Evolutionary conservation across 1,139 yeast species (phyloP), one percentile per base, ranked within the genome.

Genomic region (Candida glucosophila): DNA sequence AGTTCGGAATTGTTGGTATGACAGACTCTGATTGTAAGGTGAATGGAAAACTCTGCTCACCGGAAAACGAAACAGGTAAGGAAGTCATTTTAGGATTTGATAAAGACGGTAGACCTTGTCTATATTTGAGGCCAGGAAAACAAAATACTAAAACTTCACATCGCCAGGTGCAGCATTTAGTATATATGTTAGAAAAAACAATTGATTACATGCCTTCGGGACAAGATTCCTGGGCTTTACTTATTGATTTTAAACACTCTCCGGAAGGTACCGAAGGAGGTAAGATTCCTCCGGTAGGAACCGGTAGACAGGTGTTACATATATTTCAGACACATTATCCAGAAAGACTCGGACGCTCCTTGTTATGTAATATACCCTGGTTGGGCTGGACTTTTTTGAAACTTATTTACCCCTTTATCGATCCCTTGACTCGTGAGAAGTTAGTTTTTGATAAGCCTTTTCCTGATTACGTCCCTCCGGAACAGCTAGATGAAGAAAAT

Each of bases 181-280:
- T 90, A 6, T 90, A 67, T 57, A 81, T 80, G 85, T 65, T 90
- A 37, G 98, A 90, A 49, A 67, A 88, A 31, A 90, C 80, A 17
- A 86, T 88, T 29, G 92, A 85, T 47, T 78, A 74, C 51, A 88
- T 88, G 96, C 96, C 96, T 3, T 73, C 86, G 1, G 97, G 97
- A 6, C 97, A 88, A 52, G 97, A 86, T 46, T 80, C 90, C 17
- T 61, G 88, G 27, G 95, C 96, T 2, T 57, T 90, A 29, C 60
- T 90, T 37, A 88, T 88, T 36, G 97, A 90, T 53, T 90, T 88
- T 53, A 83, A 86, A 52, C 78, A 65, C 3, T 67, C 69, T 1
- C 69, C 69, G 4, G 55, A 50, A 20, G 34, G 63, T 44, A 58
- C 58, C 9, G 21, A 23, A 13, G 58, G 64, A 3, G 46, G 68